These are phyloP conservation scores for Acanthamoeba quina DNA, from an alignment of 208 protist species.

Conservation along the genomic window DNA sequence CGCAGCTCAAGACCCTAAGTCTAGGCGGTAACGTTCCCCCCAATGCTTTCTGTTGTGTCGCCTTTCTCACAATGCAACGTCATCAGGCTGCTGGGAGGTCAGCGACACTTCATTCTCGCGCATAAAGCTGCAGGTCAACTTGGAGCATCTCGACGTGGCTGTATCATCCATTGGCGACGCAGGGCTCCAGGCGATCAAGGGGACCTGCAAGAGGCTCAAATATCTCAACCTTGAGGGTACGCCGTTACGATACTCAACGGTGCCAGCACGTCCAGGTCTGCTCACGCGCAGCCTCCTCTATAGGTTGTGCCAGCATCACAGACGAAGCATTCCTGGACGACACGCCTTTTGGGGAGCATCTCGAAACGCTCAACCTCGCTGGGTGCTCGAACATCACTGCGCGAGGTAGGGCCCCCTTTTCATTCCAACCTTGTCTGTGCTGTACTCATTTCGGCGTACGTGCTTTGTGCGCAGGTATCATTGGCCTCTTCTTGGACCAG, in stretches of 20 bases:
- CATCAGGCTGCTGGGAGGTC: constrained; percentile 68
- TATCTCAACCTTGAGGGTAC: constrained; percentile 61
- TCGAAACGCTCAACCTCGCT: constrained; percentile 53
- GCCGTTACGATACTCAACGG: not conserved
- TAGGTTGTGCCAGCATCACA: constrained; percentile 47
- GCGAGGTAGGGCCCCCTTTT: not conserved
- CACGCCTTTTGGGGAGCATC: constrained; percentile 19
- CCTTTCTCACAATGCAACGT: not conserved
- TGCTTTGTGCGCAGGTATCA: not conserved
- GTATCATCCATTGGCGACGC: constrained; percentile 29
- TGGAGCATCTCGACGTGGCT: constrained; percentile 48
- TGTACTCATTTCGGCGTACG: too few relatives aligned
- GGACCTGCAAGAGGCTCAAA: constrained; percentile 27
- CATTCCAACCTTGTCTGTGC: not conserved
- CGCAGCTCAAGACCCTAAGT: constrained; percentile 8
- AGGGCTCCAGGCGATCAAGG: not conserved
- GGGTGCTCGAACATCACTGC: constrained; percentile 33
- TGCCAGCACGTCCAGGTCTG: not conserved
- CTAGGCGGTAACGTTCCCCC: not conserved
- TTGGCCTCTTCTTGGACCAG: constrained; percentile 27
- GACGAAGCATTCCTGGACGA: constrained; percentile 34
- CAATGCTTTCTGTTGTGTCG: not conserved
- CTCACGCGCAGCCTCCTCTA: not conserved
- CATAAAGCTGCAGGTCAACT: constrained; percentile 29
- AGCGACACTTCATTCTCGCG: constrained; percentile 28